These are phyloP conservation scores for Cladophialophora yegresii DNA, from an alignment of 2,329 filamentous ascomycete species.

Conservation along the genomic window DNA sequence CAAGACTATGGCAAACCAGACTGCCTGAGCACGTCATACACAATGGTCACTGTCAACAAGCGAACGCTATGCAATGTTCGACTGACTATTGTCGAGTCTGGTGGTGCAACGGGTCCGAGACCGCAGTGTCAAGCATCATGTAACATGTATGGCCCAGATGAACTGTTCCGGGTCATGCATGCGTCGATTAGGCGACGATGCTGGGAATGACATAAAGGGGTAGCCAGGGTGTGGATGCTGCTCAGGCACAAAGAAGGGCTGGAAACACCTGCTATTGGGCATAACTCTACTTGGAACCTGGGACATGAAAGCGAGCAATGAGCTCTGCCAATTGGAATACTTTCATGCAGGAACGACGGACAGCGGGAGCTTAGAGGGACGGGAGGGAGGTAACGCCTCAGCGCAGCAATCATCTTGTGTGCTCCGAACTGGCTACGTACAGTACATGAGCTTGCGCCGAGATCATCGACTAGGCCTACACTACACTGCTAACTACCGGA, in stretches of 20 bases:
- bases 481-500: not conserved
- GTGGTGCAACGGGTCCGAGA: not conserved
- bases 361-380: not conserved
- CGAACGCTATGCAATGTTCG: not conserved
- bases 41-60: not conserved
- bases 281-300: not conserved
- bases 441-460: not conserved
- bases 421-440: not conserved
- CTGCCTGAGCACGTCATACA: not conserved
- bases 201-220: constrained; percentile 6
- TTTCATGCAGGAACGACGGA: constrained; percentile 12
- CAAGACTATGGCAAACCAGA: not conserved
- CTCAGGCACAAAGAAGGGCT: constrained; percentile 2
- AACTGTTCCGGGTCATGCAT: constrained; percentile 6
- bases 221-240: not conserved
- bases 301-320: constrained; percentile 1
- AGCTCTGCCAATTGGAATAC: constrained; percentile 6
- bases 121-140: not conserved
- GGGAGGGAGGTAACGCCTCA: not conserved
- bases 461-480: not conserved
- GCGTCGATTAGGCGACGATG: not conserved
- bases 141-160: not conserved
- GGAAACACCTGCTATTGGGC: constrained; percentile 12
- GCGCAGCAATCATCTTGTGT: not conserved
- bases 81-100: not conserved